Evolutionary conservation across 1,284 basidiomycete genomes (phyloP).

Genomic region (Ceratobasidium sp.): DNA sequence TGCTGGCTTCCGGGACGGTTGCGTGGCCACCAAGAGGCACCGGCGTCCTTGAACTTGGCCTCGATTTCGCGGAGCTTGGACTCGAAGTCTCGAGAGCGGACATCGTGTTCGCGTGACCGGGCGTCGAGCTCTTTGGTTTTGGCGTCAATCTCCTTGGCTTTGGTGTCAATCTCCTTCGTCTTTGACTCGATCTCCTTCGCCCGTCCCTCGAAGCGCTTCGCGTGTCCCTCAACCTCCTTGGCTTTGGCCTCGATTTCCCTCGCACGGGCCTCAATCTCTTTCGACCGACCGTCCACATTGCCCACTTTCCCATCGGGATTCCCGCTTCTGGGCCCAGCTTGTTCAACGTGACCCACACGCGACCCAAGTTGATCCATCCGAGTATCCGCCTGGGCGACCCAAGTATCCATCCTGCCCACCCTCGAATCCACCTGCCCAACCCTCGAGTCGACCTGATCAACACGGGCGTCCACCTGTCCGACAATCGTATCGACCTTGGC

Average conservation of each 20-base stretch:
- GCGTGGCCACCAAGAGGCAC: constrained; percentile 52
- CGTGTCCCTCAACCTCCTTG: constrained; percentile 23
- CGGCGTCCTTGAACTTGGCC: constrained; percentile 68
- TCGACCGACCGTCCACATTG: constrained; percentile 11
- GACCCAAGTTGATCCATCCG: constrained; percentile 24
- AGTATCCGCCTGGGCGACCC: constrained; percentile 17
- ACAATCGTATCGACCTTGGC: constrained; percentile 17
- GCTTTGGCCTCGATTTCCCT: constrained; percentile 20
- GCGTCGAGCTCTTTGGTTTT: constrained; percentile 32
- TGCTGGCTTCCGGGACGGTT: constrained; percentile 4
- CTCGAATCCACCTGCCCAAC: constrained; percentile 20
- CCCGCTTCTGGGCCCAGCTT: constrained; percentile 8
- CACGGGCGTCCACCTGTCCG: constrained; percentile 17
- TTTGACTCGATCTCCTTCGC: constrained; percentile 25
- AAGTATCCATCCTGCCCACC: constrained; percentile 12
- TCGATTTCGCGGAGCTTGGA: constrained; percentile 39
- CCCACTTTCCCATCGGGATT: constrained; percentile 13
- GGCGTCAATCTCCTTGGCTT: constrained; percentile 35
- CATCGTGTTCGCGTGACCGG: constrained; percentile 23
- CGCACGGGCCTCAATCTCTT: constrained; percentile 27
- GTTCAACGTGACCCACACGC: constrained; percentile 29
- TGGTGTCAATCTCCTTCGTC: constrained; percentile 22
- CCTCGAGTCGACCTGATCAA: constrained; percentile 22
- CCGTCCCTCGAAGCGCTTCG: constrained; percentile 37
- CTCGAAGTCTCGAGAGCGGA: constrained; percentile 23